These are phyloP conservation scores for Perkinsus chesapeaki DNA, from an alignment of 169 alveolate species.

Conservation along the genomic window DNA sequence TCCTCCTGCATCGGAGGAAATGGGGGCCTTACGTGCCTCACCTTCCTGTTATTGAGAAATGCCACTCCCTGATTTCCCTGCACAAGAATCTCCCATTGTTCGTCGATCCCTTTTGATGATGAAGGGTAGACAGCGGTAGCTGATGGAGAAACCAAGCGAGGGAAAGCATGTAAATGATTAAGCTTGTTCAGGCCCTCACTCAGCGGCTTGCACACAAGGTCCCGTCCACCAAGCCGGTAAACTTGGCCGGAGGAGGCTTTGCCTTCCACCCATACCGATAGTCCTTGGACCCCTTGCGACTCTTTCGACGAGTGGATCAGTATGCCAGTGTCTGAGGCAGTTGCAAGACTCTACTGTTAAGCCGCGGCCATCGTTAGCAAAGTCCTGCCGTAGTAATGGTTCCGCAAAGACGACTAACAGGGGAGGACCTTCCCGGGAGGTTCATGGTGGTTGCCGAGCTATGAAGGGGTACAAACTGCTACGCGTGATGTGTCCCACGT, in stretches of 20 bases:
- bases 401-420: neutral
- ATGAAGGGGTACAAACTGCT: no score
- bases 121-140: neutral
- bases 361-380: no score
- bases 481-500: no score
- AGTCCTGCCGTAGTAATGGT: no score
- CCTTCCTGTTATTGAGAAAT: neutral
- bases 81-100: neutral
- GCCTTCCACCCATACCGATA: neutral
- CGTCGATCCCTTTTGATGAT: neutral
- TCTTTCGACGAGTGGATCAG: neutral
- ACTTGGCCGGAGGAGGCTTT: neutral
- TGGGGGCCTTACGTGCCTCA: neutral
- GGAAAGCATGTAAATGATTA: no score
- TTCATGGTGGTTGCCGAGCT: no score
- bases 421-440: no score
- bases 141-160: neutral
- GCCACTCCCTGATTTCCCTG: neutral
- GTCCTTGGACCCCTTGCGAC: neutral
- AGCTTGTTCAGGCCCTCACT: no score
- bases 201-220: neutral
- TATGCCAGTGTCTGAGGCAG: neutral
- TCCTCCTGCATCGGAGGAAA: neutral
- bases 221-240: neutral
- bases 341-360: no score